Percentiles rank a stretch among this genome's conserved stretches.
Conservation (phyloP, 1,284 basidiomycete genomes). For the Gymnopus androsaceus region DNA sequence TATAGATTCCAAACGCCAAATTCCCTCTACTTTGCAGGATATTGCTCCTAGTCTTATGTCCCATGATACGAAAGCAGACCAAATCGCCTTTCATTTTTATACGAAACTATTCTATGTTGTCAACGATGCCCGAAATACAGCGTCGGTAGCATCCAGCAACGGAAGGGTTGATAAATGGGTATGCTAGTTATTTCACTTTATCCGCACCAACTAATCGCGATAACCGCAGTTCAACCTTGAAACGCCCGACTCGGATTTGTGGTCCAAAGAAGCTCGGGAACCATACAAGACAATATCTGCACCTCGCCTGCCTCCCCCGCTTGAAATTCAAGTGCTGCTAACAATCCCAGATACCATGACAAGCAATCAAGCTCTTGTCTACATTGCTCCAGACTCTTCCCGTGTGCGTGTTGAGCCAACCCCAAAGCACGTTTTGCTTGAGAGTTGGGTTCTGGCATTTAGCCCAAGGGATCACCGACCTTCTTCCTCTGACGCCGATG, state of each 20-base stretch:
- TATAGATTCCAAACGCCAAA: no score
- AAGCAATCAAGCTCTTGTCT: constrained; percentile 71
- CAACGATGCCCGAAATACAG: constrained; percentile 65
- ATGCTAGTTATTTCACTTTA: constrained; percentile 29
- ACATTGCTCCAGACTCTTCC: constrained; percentile 56
- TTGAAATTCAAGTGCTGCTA: constrained; percentile 71
- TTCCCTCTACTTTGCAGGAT: no score
- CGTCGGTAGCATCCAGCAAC: constrained; percentile 40
- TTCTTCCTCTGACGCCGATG: constrained; percentile 38
- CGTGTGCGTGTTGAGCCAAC: constrained; percentile 67
- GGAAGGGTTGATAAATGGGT: constrained; percentile 77
- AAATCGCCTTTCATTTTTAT: constrained; percentile 80
- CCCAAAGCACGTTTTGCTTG: constrained; percentile 68
- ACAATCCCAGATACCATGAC: constrained; percentile 61
- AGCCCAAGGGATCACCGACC: constrained; percentile 33
- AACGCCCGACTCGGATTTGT: constrained; percentile 62
- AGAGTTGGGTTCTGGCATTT: constrained; percentile 67
- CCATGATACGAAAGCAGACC: constrained; percentile 74
- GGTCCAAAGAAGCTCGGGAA: constrained; percentile 59
- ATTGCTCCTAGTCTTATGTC: no score
- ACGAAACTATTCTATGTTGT: constrained; percentile 75
- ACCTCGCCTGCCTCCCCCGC: constrained; percentile 52
- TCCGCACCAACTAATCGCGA: background rate
- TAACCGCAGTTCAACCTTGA: constrained; percentile 73
- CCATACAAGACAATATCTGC: constrained; percentile 61